phyloP scores from a whole-genome alignment of 495 filamentous ascomycete genomes.

The Evernia prunastri region DNA sequence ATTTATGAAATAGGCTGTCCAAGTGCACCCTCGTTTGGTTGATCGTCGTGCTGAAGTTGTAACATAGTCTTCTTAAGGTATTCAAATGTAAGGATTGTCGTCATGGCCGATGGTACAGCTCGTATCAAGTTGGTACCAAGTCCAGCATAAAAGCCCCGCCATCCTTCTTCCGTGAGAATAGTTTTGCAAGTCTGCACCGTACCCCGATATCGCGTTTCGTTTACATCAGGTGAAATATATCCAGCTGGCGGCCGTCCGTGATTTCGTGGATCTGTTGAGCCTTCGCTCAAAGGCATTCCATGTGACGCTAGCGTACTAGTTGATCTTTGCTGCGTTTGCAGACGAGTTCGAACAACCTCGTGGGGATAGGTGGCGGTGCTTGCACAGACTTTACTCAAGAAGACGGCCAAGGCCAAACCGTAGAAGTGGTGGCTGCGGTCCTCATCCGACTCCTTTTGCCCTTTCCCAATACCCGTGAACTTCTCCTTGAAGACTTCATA shows the following conservation, averaged over 20 bases:
- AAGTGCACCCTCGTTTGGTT: slow-evolving; percentile 30
- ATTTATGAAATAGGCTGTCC: slow-evolving; percentile 15
- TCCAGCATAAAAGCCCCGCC: slow-evolving; percentile 93
- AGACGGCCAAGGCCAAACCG: slow-evolving; percentile 81
- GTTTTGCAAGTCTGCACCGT: slow-evolving; percentile 74
- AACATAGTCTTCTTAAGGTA: slow-evolving; percentile 59
- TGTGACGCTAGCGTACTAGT: slow-evolving; percentile 37
- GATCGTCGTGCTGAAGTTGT: slow-evolving; percentile 45
- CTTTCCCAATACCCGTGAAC: slow-evolving; percentile 83
- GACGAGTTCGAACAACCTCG: slow-evolving; percentile 62
- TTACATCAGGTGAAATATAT: slow-evolving; percentile 49
- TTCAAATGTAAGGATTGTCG: slow-evolving; percentile 97
- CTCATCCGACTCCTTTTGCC: slow-evolving; percentile 49
- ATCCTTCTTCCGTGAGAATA: slow-evolving; percentile 86
- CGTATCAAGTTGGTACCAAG: slow-evolving; percentile 98
- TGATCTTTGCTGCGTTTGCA: slow-evolving; percentile 87
- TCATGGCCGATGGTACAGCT: slow-evolving; percentile 89
- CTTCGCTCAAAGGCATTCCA: slow-evolving; percentile 34
- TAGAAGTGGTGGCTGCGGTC: slow-evolving; percentile 56
- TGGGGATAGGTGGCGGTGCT: slow-evolving; percentile 96
- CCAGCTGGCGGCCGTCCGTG: slow-evolving; percentile 40
- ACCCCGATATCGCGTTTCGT: slow-evolving; percentile 68
- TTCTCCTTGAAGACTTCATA: slow-evolving; percentile 90
- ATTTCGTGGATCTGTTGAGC: slow-evolving; percentile 31
- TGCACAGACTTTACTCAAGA: slow-evolving; percentile 88